Evolutionary conservation across 345 rosid species (phyloP).

Genomic region (Leavenworthia alabamica): DNA sequence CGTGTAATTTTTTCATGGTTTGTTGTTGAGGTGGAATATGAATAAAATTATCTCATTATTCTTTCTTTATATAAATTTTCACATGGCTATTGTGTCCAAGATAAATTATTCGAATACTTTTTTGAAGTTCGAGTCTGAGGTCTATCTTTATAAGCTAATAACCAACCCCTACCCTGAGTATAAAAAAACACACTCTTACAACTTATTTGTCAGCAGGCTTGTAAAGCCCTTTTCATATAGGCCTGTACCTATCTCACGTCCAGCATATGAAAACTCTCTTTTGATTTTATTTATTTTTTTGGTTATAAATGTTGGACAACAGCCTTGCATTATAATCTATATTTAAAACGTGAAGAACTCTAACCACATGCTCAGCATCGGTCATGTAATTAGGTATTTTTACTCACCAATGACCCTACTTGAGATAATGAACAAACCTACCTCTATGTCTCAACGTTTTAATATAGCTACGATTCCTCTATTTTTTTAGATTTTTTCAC

Average conservation of each 20-base stretch:
- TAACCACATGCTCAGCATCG: too few relatives aligned
- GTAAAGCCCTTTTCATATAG: background rate
- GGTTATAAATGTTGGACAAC: too few relatives aligned
- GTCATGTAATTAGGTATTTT: too few relatives aligned
- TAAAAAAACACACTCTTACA: too few relatives aligned
- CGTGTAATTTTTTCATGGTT: constrained; percentile 17
- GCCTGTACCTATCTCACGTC: background rate
- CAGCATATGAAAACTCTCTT: background rate
- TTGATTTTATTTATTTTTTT: too few relatives aligned
- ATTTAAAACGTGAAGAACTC: too few relatives aligned
- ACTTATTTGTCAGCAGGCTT: background rate
- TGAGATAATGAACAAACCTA: too few relatives aligned
- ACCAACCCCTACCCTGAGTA: background rate
- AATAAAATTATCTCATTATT: constrained; percentile 35
- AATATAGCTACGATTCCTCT: background rate
- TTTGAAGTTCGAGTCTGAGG: background rate
- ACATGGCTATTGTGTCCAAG: constrained; percentile 4
- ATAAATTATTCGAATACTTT: too few relatives aligned
- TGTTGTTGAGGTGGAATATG: background rate
- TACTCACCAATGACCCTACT: too few relatives aligned
- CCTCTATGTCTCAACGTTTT: too few relatives aligned
- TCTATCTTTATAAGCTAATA: background rate
- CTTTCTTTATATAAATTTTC: background rate
- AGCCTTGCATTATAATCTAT: too few relatives aligned
- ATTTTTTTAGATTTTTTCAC: background rate